Evolutionary conservation across 2,329 filamentous ascomycete genomes (phyloP), one percentile per base, ranked within the genome.

Genomic region (Blumeriella jaapii): DNA sequence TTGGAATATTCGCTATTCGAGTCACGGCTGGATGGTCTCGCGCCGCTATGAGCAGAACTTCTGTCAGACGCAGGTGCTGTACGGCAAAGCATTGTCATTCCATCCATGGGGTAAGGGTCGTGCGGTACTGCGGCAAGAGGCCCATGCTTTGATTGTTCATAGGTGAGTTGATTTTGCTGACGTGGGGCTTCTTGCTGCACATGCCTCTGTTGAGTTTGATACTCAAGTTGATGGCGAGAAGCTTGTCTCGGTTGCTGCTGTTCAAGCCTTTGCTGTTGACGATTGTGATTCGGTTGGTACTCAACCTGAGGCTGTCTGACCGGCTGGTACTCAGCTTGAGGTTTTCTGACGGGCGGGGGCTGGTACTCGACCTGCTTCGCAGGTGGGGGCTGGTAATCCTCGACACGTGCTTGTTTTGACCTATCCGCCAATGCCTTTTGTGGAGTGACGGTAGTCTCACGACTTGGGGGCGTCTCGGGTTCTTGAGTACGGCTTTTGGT

Each of bases 11-110:
- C 89, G 59, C 89, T 96, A 48, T 83, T 78, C 31, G 84, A 91
- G 52, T 93, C 87, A 46, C 82, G 75, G 56, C 85, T 94, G 10
- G 80, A 80, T 29, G 86, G 84, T 29, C 86, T 72, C 31, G 72
- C 76, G 15, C 77, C 72, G 42, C 74, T 79, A 28, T 71, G 75
- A 16, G 63, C 53, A 16, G 78, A 79, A 59, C 69, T 86, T 59
- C 61, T 73, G 61, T 78, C 76, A n/a, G 75, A 79, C 31, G 69
- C 69, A 24, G 78, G 71, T 3, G 77, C 81, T 24, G 82, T 78
- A 40, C 86, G 77, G 59, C 89, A 96, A 44, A 95, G 80, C 74
- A 96, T 93, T 0, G 89, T 95, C 86, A 96, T 96, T 4, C 87
- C 89, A 55, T 96, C 89, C 58, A 81, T 74, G 0, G 89, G 87